Base-by-base conservation (phyloP, 2,329 filamentous ascomycete species). In the Alternaria sp. region DNA sequence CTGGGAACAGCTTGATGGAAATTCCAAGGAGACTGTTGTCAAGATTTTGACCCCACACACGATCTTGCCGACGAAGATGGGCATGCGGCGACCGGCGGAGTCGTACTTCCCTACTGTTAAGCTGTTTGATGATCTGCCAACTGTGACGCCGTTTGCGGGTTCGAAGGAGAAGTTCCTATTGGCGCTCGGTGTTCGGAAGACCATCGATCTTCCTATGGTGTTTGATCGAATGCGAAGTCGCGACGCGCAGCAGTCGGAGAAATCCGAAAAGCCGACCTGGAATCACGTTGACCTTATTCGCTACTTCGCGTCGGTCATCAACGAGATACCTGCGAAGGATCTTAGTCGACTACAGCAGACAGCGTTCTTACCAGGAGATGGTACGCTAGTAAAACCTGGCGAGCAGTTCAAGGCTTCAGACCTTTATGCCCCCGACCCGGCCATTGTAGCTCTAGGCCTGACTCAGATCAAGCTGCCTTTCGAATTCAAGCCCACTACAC, bases 271-370 rank as follows among this genome's bases (percentile, higher is more conserved):
- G 21, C 81, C 83, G 21, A 86, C 90, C 78, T 97, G 93, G 92
- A 97, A 93, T 61, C 95, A 98, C 76, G 89, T 97, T 64, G 95
- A 99, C 77, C 84, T 99, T 25, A 93, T 99, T 79, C 95, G 93
- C 72, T 99, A 99, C 72, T 87, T 99, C 46, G 89, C 95, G 11
- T 97, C 94, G 9, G 96, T 99, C 26, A 89, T 88, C 63, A 88
- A 92, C 56, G 96, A 99, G 70, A 97, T 99, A 63, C 96, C 96
- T 0, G 80, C 82, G 10, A 90, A 90, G 53, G 96, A 99, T 77
- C 86, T 97, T 58, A 89, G 88, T 67, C 92, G 91, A 73, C 85
- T 99, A 23, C 90, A 87, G 59, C 87, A 90, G 52, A 93, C 93
- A 0, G 89, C 88, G 11, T 93, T 98, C 46, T 95, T 94, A 73